Conservation (phyloP, 2,329 filamentous ascomycete genomes). For the Drechmeria coniospora region DNA sequence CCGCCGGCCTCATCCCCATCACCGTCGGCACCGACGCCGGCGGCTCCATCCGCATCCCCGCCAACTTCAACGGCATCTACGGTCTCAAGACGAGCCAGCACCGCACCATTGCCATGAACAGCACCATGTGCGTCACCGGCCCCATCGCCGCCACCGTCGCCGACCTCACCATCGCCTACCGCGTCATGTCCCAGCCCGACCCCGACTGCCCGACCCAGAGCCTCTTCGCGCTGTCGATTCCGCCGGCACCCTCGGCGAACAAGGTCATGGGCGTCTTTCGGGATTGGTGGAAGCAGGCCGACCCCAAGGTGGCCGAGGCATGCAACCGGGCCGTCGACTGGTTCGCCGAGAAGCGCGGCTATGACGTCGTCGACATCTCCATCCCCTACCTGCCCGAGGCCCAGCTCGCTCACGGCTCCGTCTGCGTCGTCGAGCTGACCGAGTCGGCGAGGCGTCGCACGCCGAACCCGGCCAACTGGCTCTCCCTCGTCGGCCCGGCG, state of each 20-base stretch:
- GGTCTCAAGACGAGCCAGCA: conserved; percentile 68
- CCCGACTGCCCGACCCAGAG: conserved; percentile 43
- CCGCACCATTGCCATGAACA: conserved; percentile 43
- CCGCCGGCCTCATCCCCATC: conserved; percentile 58
- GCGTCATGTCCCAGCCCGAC: conserved; percentile 61
- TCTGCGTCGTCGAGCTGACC: conserved; percentile 59
- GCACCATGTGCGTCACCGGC: conserved; percentile 47
- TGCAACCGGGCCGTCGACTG: conserved; percentile 48
- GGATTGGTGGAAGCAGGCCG: conserved; percentile 32
- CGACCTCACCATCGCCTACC: conserved; percentile 72
- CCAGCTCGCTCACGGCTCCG: conserved; percentile 61
- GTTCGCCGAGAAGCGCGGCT: conserved; percentile 33
- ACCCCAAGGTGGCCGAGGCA: conserved; percentile 42
- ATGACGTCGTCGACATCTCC: conserved; percentile 39
- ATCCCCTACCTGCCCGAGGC: conserved; percentile 55
- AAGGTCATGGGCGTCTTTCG: conserved; percentile 60
- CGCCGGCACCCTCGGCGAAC: conserved; percentile 24
- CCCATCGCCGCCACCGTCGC: conserved; percentile 63
- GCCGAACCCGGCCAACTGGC: conserved; percentile 29
- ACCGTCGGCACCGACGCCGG: conserved; percentile 62
- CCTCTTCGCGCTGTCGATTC: conserved; percentile 44
- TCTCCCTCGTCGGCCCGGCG: conserved; percentile 42
- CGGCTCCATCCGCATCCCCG: conserved; percentile 59
- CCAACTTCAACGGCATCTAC: conserved; percentile 63
- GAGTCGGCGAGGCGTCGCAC: conserved; percentile 26